A percentile compares a stretch with the other conserved stretches of the same genome.
Conservation (phyloP, 148 eudicot genomes). For the Vaccinium vitisidaea region DNA sequence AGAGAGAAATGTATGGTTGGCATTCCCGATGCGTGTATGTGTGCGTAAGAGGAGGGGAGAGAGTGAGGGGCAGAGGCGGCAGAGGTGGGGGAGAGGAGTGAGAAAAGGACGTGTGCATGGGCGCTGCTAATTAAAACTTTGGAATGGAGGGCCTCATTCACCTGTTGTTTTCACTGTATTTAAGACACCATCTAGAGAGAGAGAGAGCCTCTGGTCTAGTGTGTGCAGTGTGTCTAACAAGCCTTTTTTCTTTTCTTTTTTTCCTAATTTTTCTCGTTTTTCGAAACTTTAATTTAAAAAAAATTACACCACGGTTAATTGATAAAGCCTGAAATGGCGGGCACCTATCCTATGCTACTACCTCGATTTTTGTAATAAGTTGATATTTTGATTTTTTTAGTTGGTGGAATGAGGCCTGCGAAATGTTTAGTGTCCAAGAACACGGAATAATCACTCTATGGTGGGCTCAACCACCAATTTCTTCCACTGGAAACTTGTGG, state of each 20-base stretch:
- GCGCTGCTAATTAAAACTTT: slow-evolving; percentile 36
- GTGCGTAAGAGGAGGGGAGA: slow-evolving; percentile 16
- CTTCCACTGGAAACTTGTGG: no score
- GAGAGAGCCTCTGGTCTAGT: not conserved
- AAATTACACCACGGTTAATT: slow-evolving; percentile 13
- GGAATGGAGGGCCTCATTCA: slow-evolving; percentile 36
- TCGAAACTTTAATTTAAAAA: not conserved
- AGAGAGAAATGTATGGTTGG: slow-evolving; percentile 44
- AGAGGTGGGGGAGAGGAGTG: slow-evolving; percentile 64
- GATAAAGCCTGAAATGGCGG: slow-evolving; percentile 42
- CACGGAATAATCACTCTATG: no score
- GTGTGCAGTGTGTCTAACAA: slow-evolving; percentile 25
- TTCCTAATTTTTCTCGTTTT: slow-evolving; percentile 12
- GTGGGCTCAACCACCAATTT: no score
- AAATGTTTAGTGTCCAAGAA: no score
- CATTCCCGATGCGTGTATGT: slow-evolving; percentile 41
- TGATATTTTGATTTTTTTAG: no score
- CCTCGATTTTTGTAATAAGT: no score
- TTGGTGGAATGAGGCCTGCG: no score
- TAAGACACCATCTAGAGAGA: slow-evolving; percentile 21
- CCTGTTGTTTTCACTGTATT: slow-evolving; percentile 52
- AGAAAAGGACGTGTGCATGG: slow-evolving; percentile 74
- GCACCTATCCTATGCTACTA: slow-evolving; percentile 37
- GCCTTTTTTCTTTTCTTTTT: slow-evolving; percentile 17
- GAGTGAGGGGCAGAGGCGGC: slow-evolving; percentile 46